Evolutionary conservation across 139 green algal genomes (phyloP).

Genomic region (Chlamydomonas eustigma): DNA sequence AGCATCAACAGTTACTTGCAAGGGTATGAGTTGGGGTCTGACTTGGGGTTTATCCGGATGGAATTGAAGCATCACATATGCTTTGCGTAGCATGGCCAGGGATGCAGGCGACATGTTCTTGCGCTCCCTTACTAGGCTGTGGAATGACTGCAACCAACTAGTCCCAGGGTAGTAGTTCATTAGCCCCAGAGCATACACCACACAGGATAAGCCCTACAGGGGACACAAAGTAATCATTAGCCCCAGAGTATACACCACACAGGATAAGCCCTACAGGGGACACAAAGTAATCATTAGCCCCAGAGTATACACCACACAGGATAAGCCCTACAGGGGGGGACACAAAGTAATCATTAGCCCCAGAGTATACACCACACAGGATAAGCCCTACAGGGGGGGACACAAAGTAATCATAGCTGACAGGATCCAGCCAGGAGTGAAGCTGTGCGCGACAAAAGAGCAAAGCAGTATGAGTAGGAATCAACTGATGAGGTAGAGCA

Average conservation of each 20-base stretch:
- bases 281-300: background rate
- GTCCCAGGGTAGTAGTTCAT: background rate
- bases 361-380: constrained; percentile 1
- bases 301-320: constrained; percentile 1
- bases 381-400: background rate
- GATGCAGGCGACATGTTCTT: background rate
- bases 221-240: background rate
- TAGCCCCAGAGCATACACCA: constrained; percentile 1
- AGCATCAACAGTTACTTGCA: background rate
- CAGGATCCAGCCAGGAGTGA: background rate
- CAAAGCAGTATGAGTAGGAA: background rate
- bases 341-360: background rate
- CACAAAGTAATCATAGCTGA: background rate
- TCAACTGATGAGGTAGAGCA: background rate
- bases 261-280: background rate
- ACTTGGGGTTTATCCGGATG: background rate
- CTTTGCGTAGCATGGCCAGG: constrained; percentile 5
- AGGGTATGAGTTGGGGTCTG: background rate
- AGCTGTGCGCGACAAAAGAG: background rate
- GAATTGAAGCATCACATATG: constrained; percentile 2
- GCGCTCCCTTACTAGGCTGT: background rate
- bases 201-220: constrained; percentile 3
- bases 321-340: background rate
- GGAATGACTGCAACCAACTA: background rate
- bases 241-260: background rate